Conservation (phyloP, 768 basidiomycete genomes). For the Clavaria fumosa region DNA sequence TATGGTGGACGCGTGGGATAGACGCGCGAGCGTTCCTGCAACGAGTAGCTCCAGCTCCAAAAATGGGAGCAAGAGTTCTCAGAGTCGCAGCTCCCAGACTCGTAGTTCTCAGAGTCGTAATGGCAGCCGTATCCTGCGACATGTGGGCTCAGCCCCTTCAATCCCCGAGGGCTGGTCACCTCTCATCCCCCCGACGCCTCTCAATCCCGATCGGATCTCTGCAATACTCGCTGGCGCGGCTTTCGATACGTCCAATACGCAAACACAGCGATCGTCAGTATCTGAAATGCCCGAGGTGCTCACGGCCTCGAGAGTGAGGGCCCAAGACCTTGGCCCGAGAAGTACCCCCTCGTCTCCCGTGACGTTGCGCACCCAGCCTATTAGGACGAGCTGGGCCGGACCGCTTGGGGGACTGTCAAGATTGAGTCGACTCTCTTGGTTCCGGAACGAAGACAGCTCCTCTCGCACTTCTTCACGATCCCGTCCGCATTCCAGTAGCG, state of each 20-base stretch:
- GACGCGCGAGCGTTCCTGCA: too few species aligned
- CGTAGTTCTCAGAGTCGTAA: too few species aligned
- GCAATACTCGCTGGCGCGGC: constrained; percentile 5
- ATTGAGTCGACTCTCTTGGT: constrained; percentile 44
- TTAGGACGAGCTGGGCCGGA: constrained; percentile 18
- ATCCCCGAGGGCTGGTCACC: constrained; percentile 19
- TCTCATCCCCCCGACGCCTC: constrained; percentile 20
- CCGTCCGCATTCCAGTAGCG: constrained; percentile 8
- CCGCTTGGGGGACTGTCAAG: constrained; percentile 20
- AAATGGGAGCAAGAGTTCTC: constrained; percentile 25
- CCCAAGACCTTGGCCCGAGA: constrained; percentile 2
- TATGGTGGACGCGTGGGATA: too few species aligned
- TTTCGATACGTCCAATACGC: constrained; percentile 1
- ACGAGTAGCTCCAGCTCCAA: constrained; percentile 5
- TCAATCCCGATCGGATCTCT: constrained; percentile 17
- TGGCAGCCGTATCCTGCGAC: too few species aligned
- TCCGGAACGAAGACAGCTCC: constrained; percentile 25
- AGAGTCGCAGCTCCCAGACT: constrained; percentile 9
- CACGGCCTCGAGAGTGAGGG: background rate
- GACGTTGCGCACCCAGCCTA: background rate
- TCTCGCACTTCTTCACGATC: constrained; percentile 13
- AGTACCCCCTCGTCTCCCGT: constrained; percentile 8
- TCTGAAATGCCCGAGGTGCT: background rate
- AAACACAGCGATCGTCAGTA: background rate
- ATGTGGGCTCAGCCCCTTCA: constrained; percentile 1